Base-by-base conservation (phyloP, 202 grass and related monocot species). In the Zizania palustris region DNA sequence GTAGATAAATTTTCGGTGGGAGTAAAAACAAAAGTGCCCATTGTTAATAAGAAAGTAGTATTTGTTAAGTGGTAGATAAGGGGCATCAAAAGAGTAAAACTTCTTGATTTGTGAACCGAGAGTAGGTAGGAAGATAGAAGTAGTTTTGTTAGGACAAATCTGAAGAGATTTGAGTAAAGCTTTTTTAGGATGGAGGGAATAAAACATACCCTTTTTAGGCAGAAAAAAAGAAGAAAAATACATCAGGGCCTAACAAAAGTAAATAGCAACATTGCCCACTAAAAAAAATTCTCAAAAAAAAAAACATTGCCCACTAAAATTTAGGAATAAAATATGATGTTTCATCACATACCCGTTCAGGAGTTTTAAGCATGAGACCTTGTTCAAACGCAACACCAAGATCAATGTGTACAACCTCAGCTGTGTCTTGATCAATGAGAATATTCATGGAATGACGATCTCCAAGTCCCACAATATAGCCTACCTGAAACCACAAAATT, bases 351-450 rank as follows among this genome's bases (percentile, higher is more conserved):
- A 97, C 94, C 84, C 89, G 86, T 77, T 97, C 95, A 74, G 91
- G 95, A 71, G 95, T 97, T 87, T 97, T 97, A 88, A 97, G 89
- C 89, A 97, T 94, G 45, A 97, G 89, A 69, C 95, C 95, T 69
- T 94, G 95, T 74, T 97, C 95, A 86, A 97, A 97, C 40, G 95
- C 91, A 87, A 97, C 94, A 80, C 94, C 94, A 88, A 97, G 88
- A 86, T 94, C 95, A 58, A 92, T 97, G 75, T 97, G 95, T 35
- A 97, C 87, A 66, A 97, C 85, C 82, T 97, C 95, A 1, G 95
- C 91, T 16, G 95, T 94, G 48, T 92, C 85, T 90, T 97, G 87
- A 76, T 97, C 95, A 57, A 94, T 88, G 71, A 97, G 92, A 90
- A 94, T 92, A 80, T 97, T 97, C 95, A 94, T 90, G 77, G 95